Evolutionary conservation across 371 early-diverging fungal species (phyloP), one percentile per base, ranked within the genome.

Genomic region (Mucor irregularis): DNA sequence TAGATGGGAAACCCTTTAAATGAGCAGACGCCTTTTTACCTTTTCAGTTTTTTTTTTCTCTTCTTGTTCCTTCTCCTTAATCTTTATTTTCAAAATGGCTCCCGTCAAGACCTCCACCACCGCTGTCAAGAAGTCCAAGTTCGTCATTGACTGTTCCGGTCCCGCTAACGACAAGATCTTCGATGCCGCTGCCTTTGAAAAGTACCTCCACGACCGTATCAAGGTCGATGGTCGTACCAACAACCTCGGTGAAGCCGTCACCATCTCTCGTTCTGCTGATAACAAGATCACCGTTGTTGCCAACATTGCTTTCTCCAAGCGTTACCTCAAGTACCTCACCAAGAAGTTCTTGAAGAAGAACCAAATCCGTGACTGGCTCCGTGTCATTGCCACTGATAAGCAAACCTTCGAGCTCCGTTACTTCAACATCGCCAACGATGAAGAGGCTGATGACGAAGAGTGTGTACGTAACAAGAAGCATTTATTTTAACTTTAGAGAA

Each of bases 291-390:
- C 85, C 52, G 85, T 96, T 76, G 84, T 87, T 68, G 74, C 91
- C 74, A 85, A 81, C 73, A 78, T 82, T 68, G 79, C 83, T 54
- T 90, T 96, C 86, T 89, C 97, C 80, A 98, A 98, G 94, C 92
- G 96, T 67, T 97, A 97, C 92, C 78, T 97, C 81, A 98, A 98
- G 92, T 98, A 98, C 90, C 89, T 97, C 50, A 92, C 98, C 84
- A 98, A 98, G 94, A 95, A 95, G 90, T 98, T 95, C 93, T 86
- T 98, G 84, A 98, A 98, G 93, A 96, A 98, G 93, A 85, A 96
- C 91, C 86, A 89, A 79, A 90, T 98, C 81, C 91, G 96, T 76
- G 99, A 98, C 86, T 97, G 94, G 93, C 84, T 98, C 76, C 95
- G 98, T 79, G 97, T 97, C 62, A 86, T 97, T 76, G 87, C 97